These are phyloP conservation scores for Kwoniella bestiolae DNA, from an alignment of 768 basidiomycete genomes.

Conservation along the genomic window DNA sequence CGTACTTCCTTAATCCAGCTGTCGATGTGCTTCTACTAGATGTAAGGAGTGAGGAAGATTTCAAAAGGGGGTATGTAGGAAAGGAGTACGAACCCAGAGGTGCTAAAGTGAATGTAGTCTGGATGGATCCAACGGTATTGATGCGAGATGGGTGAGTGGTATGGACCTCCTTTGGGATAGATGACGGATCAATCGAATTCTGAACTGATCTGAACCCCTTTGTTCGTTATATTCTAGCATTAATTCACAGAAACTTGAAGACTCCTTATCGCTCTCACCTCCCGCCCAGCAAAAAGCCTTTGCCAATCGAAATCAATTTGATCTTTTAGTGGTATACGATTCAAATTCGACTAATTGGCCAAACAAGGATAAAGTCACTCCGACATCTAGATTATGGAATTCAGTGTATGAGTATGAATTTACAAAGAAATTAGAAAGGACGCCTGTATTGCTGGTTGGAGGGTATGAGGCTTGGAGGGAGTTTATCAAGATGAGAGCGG, in stretches of 20 bases:
- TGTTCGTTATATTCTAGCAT: slow-evolving; percentile 61
- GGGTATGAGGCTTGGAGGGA: slow-evolving; percentile 81
- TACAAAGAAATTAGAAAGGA: slow-evolving; percentile 65
- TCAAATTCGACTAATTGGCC: slow-evolving; percentile 62
- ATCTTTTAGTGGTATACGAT: slow-evolving; percentile 86
- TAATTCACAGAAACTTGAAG: slow-evolving; percentile 70
- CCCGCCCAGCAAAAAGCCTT: slow-evolving; percentile 75
- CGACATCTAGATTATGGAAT: slow-evolving; percentile 67
- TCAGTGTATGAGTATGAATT: slow-evolving; percentile 77
- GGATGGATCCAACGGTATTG: slow-evolving; percentile 81
- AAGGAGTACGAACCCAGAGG: slow-evolving; percentile 60
- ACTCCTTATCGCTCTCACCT: slow-evolving; percentile 73
- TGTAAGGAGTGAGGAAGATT: slow-evolving; percentile 76
- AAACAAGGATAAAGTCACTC: slow-evolving; percentile 60
- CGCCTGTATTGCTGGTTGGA: slow-evolving; percentile 81
- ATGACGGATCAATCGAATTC: background rate
- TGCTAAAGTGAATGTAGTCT: slow-evolving; percentile 62
- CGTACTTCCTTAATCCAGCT: slow-evolving; percentile 64
- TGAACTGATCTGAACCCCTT: background rate
- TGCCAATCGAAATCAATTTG: slow-evolving; percentile 81
- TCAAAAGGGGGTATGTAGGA: slow-evolving; percentile 73
- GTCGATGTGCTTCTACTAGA: slow-evolving; percentile 76
- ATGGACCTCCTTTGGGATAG: background rate
- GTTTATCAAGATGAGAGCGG: slow-evolving; percentile 60
- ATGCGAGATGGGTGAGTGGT: slow-evolving; percentile 68